Base-by-base conservation (phyloP, 2,329 filamentous ascomycete genomes). In the Calonectria pteridis region DNA sequence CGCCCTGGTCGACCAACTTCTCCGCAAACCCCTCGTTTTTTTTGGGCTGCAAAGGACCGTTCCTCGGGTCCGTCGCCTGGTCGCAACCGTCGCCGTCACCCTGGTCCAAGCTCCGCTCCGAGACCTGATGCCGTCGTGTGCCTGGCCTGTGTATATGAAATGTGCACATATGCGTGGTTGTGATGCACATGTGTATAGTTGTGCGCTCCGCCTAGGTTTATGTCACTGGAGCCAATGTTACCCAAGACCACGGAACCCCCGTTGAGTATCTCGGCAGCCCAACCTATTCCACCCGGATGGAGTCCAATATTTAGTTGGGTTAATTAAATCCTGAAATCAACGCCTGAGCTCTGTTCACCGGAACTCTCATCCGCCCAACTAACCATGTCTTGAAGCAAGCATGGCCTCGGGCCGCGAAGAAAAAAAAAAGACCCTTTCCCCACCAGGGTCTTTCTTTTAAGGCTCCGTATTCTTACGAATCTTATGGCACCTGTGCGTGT, bases 1-100 rank as follows among this genome's bases (percentile, higher is more conserved):
- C 73, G 75, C 73, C 73, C 74, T 49, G 76, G 75, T 64, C 71
- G 68, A 77, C 69, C 71, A 72, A 69, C 64, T 73, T 73, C 75
- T 59, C 77, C 71, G 70, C 20, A 55, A 33, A 29, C 40, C 29
- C 37, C 69, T 59, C 55, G 55, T 59, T 59, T 59, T 59, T 59
- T 53, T 58, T n/a, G 33, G 55, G n/a, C 55, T 59, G 23, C 31
- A 59, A 4, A 23, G 16, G 55, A 23, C 33, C 31, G 31, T 58
- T 35, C 53, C 11, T 26, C 26, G n/a, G 31, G 20, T 23, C 53
- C 20, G 29, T 58, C 29, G 53, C 14, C 55, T 37, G 55, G 55
- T 23, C 31, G 55, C 31, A 59, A 59, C 55, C 31, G 31, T 23
- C 6, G 33, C 3, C 10, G 23, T 55, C n/a, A n/a, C 7, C 33